Evolutionary conservation across 495 filamentous ascomycete genomes (phyloP), one percentile per base, ranked within the genome.

Genomic region (Trichocladium antarcticum): DNA sequence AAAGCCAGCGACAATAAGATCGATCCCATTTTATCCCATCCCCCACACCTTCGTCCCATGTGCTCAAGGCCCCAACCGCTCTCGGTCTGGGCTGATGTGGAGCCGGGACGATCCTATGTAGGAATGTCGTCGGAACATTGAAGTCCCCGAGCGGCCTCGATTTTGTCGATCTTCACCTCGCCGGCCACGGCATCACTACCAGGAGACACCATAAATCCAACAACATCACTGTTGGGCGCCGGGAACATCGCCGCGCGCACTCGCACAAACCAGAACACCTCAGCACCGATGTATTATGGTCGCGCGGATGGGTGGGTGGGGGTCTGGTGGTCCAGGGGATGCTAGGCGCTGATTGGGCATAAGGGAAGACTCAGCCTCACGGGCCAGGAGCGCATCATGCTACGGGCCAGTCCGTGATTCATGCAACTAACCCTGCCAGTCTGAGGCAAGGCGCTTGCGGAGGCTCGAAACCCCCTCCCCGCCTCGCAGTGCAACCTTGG

Each of bases 331-430:
- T 42, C 10, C 14, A 3, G 8, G 24, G 4, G 24, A 27, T 42
- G 28, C 11, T 50, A 17, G 22, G 12, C 24, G 12, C 24, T 54
- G 45, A 53, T 51, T 57, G 50, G 50, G 29, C 37, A 39, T 31
- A 53, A 43, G 32, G 21, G 11, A 12, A n/a, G 40, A 45, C 56
- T 58, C 59, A 59, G 56, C 59, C 59, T 61, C 59, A 61, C 56
- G 49, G 46, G 40, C 53, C 55, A 37, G 54, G 48, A 58, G 56
- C 52, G 49, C 57, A 35, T 50, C 52, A 45, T 43, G 40, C 19
- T 35, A 54, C 58, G 56, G 59, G 47, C 51, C 53, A 51, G 53
- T 48, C 59, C 59, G 59, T 37, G 37, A 41, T 15, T 48, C 51
- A 34, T 47, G 50, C 51, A 46, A 19, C 28, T 35, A 35, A 37